Base-by-base conservation (phyloP, 768 basidiomycete species). In the Serendipita indica region DNA sequence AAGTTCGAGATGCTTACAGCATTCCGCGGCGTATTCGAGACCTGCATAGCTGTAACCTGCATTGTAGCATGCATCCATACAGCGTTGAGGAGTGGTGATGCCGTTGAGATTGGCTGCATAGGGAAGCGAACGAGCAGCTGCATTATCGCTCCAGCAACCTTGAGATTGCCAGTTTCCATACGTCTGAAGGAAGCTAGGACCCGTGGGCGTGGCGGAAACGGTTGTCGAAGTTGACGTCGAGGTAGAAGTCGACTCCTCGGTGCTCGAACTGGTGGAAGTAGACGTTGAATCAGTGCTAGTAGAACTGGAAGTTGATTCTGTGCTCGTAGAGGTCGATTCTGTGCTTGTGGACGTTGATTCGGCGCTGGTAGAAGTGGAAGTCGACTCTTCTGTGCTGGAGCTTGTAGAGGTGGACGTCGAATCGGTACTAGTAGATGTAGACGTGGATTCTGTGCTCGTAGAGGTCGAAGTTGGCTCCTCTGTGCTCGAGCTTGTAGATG, bases 61-160 rank as follows among this genome's bases (percentile, higher is more conserved):
- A 37, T 72, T 72, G 69, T 80, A 81, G 68, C 84, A 86, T 1
- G 79, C 78, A 34, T 72, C 67, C 1, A 83, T 79, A 68, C 84
- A 86, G 33, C 70, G 72, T 61, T 79, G 77, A 58, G 78, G 75
- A 10, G 77, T 79, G n/a, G 66, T 61, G 2, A 75, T 72, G 5
- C 62, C 34, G 22, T 27, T 27, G 7, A 54, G 3, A 10, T 54
- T 16, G 22, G 64, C 63, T 1, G 62, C 65, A 20, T 72, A 65
- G 30, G 69, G 58, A 34, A 77, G 64, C 6, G 68, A 67, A 14
- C 74, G 72, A 32, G 67, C 45, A 20, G 63, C 64, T n/a, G 63
- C 39, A 20, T 67, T 67, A 59, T 76, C 74, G 49, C 22, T 54
- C 49, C 49, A 54, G 49, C 49, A 54, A 22, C 49, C 49, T n/a